These are phyloP conservation scores for Aspergillus leporis DNA, from an alignment of 495 filamentous ascomycete genomes.

Conservation along the genomic window DNA sequence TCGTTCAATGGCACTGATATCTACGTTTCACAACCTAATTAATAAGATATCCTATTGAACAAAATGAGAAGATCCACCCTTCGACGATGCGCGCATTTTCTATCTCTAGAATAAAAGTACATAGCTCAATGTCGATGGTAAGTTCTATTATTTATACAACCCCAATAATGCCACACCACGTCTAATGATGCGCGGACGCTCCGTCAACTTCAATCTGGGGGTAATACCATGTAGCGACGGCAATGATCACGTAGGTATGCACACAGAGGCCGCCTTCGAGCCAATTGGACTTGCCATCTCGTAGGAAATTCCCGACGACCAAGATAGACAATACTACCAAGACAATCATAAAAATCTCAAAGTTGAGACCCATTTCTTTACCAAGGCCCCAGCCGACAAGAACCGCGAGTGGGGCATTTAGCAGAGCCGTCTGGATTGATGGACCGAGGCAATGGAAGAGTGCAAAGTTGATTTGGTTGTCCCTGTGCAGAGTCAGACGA, in stretches of 20 bases:
- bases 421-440: slow-evolving; percentile 84
- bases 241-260: slow-evolving; percentile 55
- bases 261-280: slow-evolving; percentile 78
- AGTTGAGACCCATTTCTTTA: slow-evolving; percentile 75
- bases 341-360: slow-evolving; percentile 87
- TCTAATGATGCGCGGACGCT: neutral
- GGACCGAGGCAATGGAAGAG: slow-evolving; percentile 86
- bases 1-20: too few relatives aligned
- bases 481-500: slow-evolving; percentile 25
- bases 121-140: neutral
- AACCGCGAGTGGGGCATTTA: slow-evolving; percentile 83
- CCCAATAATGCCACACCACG: neutral
- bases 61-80: too few relatives aligned
- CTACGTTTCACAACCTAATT: too few relatives aligned
- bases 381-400: slow-evolving; percentile 81
- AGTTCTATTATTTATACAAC: neutral
- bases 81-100: too few relatives aligned
- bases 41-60: too few relatives aligned
- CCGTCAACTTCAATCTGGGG: slow-evolving; percentile 30
- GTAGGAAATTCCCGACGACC: slow-evolving; percentile 78
- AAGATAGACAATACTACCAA: slow-evolving; percentile 84
- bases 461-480: slow-evolving; percentile 74
- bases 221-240: slow-evolving; percentile 54
- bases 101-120: too few relatives aligned
- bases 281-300: slow-evolving; percentile 79